phyloP scores from a whole-genome alignment of 768 basidiomycete genomes.

The Boletales sp. region DNA sequence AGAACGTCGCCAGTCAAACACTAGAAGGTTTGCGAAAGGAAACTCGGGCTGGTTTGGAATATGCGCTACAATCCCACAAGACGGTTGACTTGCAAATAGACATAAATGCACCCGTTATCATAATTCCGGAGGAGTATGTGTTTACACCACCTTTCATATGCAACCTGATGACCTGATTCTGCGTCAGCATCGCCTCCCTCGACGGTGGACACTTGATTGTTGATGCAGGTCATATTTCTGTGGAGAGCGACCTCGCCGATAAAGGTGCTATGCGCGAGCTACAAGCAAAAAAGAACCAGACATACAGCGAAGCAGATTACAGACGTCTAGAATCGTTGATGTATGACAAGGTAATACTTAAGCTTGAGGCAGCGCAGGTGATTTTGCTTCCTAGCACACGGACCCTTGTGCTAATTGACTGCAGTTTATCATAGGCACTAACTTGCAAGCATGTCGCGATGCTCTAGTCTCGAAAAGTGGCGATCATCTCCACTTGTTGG shows the following conservation, averaged over 20 bases:
- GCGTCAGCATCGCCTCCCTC: slow-evolving; percentile 64
- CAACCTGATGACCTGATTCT: slow-evolving; percentile 5
- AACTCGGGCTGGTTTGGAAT: slow-evolving; percentile 90
- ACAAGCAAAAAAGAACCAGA: slow-evolving; percentile 75
- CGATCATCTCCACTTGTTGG: slow-evolving; percentile 79
- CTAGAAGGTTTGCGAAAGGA: slow-evolving; percentile 91
- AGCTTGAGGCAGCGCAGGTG: slow-evolving; percentile 88
- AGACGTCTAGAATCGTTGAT: slow-evolving; percentile 82
- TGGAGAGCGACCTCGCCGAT: slow-evolving; percentile 85
- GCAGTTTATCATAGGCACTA: slow-evolving; percentile 87
- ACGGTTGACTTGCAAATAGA: slow-evolving; percentile 96
- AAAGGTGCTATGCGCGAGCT: slow-evolving; percentile 76
- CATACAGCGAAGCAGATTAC: slow-evolving; percentile 87
- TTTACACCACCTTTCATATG: slow-evolving; percentile 15
- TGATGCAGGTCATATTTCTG: slow-evolving; percentile 95
- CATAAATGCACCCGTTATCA: slow-evolving; percentile 94
- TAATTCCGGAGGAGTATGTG: slow-evolving; percentile 86
- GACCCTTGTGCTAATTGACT: slow-evolving; percentile 6
- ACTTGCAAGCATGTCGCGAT: slow-evolving; percentile 74
- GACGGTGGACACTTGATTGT: slow-evolving; percentile 84
- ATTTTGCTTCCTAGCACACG: not conserved
- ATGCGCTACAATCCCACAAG: slow-evolving; percentile 89
- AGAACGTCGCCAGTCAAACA: slow-evolving; percentile 91
- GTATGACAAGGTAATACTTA: slow-evolving; percentile 88
- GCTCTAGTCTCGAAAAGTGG: slow-evolving; percentile 60